Conservation (phyloP, 1,139 yeast species). For the Yamadazyma friedrichii region DNA sequence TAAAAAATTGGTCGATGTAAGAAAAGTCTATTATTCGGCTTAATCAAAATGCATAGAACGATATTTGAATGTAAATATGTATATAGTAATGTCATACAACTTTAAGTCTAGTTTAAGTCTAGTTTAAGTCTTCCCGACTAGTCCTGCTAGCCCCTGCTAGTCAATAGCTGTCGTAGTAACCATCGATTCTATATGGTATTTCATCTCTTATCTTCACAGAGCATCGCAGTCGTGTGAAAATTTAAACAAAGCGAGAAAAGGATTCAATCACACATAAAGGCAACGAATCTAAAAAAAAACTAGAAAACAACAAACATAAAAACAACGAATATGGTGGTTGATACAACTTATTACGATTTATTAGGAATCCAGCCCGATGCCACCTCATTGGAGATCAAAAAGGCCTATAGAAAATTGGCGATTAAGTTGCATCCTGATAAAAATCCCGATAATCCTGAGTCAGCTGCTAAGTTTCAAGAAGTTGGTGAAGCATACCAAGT, state of each 20-base stretch:
- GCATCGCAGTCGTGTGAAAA: slow-evolving; percentile 2
- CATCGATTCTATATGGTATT: too few relatives aligned
- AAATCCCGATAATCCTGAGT: slow-evolving; percentile 82
- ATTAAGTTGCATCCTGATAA: slow-evolving; percentile 92
- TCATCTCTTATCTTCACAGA: not conserved
- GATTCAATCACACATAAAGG: too few relatives aligned
- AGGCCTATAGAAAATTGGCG: slow-evolving; percentile 89
- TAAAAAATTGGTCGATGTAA: slow-evolving; percentile 89
- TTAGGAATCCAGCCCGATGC: slow-evolving; percentile 71
- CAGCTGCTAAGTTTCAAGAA: slow-evolving; percentile 67
- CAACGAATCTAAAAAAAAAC: too few relatives aligned
- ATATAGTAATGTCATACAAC: slow-evolving; percentile 2
- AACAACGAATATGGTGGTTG: slow-evolving; percentile 70
- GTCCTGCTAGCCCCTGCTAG: too few relatives aligned
- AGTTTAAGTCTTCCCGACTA: too few relatives aligned
- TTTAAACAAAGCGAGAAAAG: too few relatives aligned
- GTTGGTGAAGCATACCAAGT: slow-evolving; percentile 85
- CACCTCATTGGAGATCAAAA: slow-evolving; percentile 79
- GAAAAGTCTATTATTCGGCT: slow-evolving; percentile 80
- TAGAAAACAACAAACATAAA: too few relatives aligned
- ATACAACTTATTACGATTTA: slow-evolving; percentile 83
- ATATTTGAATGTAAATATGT: not conserved
- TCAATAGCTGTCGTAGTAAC: too few relatives aligned
- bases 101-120: too few relatives aligned
- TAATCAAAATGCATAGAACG: slow-evolving; percentile 12